Base-by-base conservation (phyloP, 768 basidiomycete species). In the Boletus pseudopeckii region DNA sequence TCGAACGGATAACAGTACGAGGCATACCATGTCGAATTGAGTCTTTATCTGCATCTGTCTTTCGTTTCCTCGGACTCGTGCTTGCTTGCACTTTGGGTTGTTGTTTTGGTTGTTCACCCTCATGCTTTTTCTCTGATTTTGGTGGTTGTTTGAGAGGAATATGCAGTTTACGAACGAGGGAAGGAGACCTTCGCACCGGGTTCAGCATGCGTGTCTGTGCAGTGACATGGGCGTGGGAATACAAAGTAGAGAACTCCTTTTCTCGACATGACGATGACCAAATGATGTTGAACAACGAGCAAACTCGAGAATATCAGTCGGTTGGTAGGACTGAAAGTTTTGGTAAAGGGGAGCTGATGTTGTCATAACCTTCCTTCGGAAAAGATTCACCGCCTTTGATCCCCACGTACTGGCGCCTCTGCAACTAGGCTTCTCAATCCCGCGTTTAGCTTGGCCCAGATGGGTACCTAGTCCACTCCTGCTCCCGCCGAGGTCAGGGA, bases 91-190 rank as follows among this genome's bases (percentile, higher is more conserved):
- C 28, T 13, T 34, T 53, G 11, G 46, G 4, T 7, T 20, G 4
- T 7, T 20, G 38, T 45, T 37, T 48, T 5, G 8, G 18, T 9
- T 22, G 36, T n/a, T 52, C 59, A 33, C 52, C 39, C 5, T 44
- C 50, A 0, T 18, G 13, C 6, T 2, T 42, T 50, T 52, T 51
- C 4, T 47, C 47, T 33, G 45, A 11, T 43, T 50, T 65, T 39
- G 55, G 55, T 22, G 40, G 64, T 34, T 63, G 64, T 15, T 8
- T 57, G 50, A 52, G 52, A 10, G 47, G 32, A 40, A 50, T 17
- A 8, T 65, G 54, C 14, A 66, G 41, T 51, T 46, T 44, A 22
- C 61, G 64, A 36, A 41, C 45, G 15, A 64, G 42, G 2, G 55
- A 47, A 8, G 49, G 47, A 18, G 61, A 50, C 45, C 55, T 63